Base-by-base conservation (phyloP, 345 rosid species). In the Populus deltoides region DNA sequence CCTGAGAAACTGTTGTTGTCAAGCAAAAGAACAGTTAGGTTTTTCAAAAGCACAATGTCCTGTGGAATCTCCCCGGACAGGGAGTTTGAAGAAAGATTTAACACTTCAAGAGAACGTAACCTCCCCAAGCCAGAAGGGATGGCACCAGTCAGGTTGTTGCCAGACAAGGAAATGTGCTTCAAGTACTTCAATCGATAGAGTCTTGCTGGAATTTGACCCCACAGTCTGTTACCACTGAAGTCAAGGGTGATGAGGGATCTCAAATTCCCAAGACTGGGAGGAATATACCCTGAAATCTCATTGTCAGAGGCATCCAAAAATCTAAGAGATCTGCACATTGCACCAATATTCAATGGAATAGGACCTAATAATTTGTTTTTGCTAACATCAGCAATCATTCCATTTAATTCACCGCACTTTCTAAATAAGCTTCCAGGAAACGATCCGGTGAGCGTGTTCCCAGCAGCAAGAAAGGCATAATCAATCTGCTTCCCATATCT, bases 401-500 rank as follows among this genome's bases (percentile, higher is more conserved):
- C 81, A 43, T 69, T 67, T 38, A 83, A 74, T 45, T 77, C 61
- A 70, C 31, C 16, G 4, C 86, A 80, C 73, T 70, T 74, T 38
- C 66, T 70, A 65, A 80, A 80, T 70, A 83, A 57, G 73, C 69
- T 36, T 74, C 38, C 66, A 1, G 81, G 77, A 80, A 80, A 80
- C 27, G 70, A 27, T 74, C 81, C 86, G 27, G 59, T 69, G 2
- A 83, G 81, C 38, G 22, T 70, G 83, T 83, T 83, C 74, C 76
- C 86, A n/a, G 78, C 59, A 41, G 83, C 83, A 51, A 83, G 78
- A 55, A 83, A 80, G 29, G 83, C 79, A 66, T 83, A 83, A 53
- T 80, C 81, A 29, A 70, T 70, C 53, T 16, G 79, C 69, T 17
- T 66, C 47, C 80, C 77, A 41, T 73, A 73, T 80, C 81, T 66